phyloP scores from a whole-genome alignment of 108 stramenopile species.

The Seminavis robusta region DNA sequence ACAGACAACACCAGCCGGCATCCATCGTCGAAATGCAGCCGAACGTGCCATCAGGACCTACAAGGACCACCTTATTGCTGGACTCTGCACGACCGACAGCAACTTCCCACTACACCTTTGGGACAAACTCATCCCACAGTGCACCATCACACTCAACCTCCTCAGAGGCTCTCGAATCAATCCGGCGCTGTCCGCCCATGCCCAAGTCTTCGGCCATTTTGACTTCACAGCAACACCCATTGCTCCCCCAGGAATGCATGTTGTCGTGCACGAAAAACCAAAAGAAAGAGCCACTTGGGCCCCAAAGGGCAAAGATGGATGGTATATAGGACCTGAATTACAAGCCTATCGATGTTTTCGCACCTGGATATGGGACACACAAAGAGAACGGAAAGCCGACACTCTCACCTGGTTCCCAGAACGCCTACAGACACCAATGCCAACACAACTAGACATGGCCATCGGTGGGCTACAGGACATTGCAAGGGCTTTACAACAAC shows the following conservation, averaged over 20 bases:
- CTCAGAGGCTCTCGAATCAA: slow-evolving; percentile 30
- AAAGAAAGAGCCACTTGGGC: slow-evolving; percentile 16
- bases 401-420: slow-evolving; percentile 21
- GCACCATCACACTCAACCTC: slow-evolving; percentile 32
- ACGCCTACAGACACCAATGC: neutral
- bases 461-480: neutral
- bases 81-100: slow-evolving; percentile 16
- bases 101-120: slow-evolving; percentile 31
- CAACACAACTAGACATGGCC: neutral
- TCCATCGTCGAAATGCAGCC: slow-evolving; percentile 40
- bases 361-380: slow-evolving; percentile 18
- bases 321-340: slow-evolving; percentile 33
- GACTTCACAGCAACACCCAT: slow-evolving; percentile 44
- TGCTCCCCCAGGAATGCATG: slow-evolving; percentile 36
- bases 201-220: slow-evolving; percentile 19
- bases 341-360: slow-evolving; percentile 32
- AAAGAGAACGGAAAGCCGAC: slow-evolving; percentile 12
- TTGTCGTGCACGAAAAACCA: slow-evolving; percentile 24
- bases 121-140: slow-evolving; percentile 24
- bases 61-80: slow-evolving; percentile 46
- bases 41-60: slow-evolving; percentile 50
- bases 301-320: slow-evolving; percentile 21
- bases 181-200: slow-evolving; percentile 29
- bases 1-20: slow-evolving; percentile 32
- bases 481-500: neutral